These are phyloP conservation scores for Styphnolobium japonicum DNA, from an alignment of 306 rosid genomes.

Conservation along the genomic window DNA sequence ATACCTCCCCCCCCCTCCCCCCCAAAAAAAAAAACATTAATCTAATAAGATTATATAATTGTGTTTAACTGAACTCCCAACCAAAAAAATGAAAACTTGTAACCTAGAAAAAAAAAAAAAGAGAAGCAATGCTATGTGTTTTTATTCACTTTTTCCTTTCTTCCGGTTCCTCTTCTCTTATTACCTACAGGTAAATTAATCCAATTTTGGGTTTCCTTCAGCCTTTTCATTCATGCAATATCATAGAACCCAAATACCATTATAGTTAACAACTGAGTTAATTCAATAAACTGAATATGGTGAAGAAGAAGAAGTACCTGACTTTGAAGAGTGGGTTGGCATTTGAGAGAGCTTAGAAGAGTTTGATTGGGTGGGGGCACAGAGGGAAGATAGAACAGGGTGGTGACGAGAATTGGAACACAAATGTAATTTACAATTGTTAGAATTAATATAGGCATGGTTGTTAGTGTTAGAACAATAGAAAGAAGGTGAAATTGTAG, in stretches of 20 bases:
- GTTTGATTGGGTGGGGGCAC: conserved; percentile 14
- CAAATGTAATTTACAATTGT: conserved; percentile 30
- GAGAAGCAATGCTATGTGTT: background rate
- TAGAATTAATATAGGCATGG: background rate
- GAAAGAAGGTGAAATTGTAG: conserved; percentile 34
- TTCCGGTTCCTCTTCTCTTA: background rate
- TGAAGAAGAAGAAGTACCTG: conserved; percentile 48
- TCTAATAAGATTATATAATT: background rate
- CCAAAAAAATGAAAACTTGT: background rate
- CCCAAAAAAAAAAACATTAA: too few species aligned
- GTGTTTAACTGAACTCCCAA: background rate
- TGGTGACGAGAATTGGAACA: conserved; percentile 29
- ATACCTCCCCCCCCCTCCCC: too few species aligned
- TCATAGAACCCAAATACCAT: conserved; percentile 18
- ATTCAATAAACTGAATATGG: background rate
- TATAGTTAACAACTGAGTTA: background rate
- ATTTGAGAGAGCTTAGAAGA: conserved; percentile 35
- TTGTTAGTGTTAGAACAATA: conserved; percentile 12
- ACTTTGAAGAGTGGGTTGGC: conserved; percentile 42
- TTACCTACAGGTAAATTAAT: background rate
- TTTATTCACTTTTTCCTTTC: background rate
- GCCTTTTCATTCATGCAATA: background rate
- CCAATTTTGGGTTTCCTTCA: background rate
- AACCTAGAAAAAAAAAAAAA: too few species aligned
- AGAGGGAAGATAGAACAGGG: conserved; percentile 31